These are phyloP conservation scores for Ceratobasidium sp. DNA, from an alignment of 1,284 basidiomycete species.

Conservation along the genomic window DNA sequence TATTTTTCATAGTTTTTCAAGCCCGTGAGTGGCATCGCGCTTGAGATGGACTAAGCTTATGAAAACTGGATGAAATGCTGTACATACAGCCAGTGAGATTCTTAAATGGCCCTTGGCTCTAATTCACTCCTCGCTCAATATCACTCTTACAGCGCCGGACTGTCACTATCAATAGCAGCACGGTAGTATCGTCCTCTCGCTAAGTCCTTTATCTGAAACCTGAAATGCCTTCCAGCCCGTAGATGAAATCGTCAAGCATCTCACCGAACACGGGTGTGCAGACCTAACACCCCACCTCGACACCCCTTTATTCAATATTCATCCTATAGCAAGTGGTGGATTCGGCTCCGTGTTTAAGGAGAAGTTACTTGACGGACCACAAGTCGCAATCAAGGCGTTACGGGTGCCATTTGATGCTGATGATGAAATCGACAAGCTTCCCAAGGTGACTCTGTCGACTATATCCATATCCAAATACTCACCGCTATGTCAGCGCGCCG, in stretches of 20 bases:
- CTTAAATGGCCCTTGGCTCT: no score
- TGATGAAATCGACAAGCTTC: background rate
- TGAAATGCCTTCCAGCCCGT: background rate
- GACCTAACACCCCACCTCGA: constrained; percentile 4
- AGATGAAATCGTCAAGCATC: background rate
- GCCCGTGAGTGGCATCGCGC: no score
- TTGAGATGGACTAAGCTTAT: no score
- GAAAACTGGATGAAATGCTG: no score
- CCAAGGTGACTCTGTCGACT: background rate
- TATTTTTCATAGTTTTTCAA: no score
- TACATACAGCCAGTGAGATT: background rate
- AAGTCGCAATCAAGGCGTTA: constrained; percentile 18
- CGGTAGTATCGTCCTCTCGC: no score
- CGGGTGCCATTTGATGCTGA: background rate
- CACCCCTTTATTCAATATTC: background rate
- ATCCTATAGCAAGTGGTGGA: background rate
- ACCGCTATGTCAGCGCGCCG: background rate
- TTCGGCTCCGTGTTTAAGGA: constrained; percentile 13
- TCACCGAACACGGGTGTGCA: constrained; percentile 9
- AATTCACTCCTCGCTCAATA: no score
- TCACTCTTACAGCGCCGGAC: no score
- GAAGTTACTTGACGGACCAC: background rate
- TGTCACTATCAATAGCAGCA: no score
- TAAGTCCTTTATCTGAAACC: no score
- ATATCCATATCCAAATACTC: background rate